These are phyloP conservation scores for Breviolum minutum DNA, from an alignment of 73 alveolate species.

Conservation along the genomic window DNA sequence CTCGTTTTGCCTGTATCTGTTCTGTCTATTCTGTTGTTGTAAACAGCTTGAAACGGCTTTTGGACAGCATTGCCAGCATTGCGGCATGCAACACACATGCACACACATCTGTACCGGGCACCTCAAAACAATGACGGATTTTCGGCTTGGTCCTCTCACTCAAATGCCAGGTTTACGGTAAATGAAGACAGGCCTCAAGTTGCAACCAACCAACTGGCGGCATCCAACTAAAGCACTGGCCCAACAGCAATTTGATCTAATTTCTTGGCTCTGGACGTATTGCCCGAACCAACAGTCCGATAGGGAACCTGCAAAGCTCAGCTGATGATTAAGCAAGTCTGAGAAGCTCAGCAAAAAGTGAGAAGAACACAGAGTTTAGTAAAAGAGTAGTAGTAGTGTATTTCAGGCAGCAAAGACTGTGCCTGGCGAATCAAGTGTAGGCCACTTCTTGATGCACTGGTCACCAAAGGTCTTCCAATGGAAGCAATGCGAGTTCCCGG, in stretches of 20 bases:
- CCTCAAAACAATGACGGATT: neutral
- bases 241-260: neutral
- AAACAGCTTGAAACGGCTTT: slow-evolving; percentile 32
- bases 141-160: neutral
- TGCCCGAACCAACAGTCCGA: slow-evolving; percentile 94
- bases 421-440: slow-evolving; percentile 69
- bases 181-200: slow-evolving; percentile 71
- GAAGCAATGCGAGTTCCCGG: slow-evolving; percentile 90
- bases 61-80: slow-evolving; percentile 16
- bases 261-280: neutral
- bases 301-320: slow-evolving; percentile 16
- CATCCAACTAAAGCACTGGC: neutral
- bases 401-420: neutral
- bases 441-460: slow-evolving; percentile 19
- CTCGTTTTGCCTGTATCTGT: neutral
- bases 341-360: neutral
- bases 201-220: neutral
- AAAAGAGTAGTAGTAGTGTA: too few relatives aligned
- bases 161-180: slow-evolving; percentile 84
- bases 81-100: slow-evolving; percentile 13
- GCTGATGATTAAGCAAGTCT: too few relatives aligned
- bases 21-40: neutral
- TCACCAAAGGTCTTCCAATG: slow-evolving; percentile 44
- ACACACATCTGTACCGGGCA: neutral
- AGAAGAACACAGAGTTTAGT: neutral